phyloP scores from a whole-genome alignment of 441 rosid species.

The Euphorbia celastroides region DNA sequence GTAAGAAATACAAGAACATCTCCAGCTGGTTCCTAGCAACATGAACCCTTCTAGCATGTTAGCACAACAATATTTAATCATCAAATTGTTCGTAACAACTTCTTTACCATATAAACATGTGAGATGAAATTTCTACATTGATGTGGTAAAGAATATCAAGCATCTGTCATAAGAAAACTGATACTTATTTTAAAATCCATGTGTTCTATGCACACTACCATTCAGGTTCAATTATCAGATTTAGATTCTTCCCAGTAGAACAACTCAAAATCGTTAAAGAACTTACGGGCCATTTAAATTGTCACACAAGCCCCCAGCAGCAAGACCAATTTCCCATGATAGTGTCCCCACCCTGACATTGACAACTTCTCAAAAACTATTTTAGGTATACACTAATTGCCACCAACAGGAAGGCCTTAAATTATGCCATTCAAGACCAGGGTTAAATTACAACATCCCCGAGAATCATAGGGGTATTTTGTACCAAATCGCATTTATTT shows the following conservation, averaged over 20 bases:
- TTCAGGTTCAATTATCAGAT: background rate
- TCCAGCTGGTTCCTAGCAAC: slow-evolving; percentile 75
- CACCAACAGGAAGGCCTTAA: background rate
- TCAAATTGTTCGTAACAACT: background rate
- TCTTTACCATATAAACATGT: background rate
- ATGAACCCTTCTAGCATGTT: slow-evolving; percentile 7
- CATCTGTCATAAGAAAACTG: background rate
- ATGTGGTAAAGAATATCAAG: background rate
- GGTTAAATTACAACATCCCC: background rate
- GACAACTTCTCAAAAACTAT: background rate
- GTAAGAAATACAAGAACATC: slow-evolving; percentile 92
- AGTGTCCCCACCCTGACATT: background rate
- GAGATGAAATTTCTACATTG: background rate
- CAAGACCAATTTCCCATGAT: background rate
- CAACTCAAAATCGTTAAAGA: background rate
- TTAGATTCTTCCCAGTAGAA: background rate
- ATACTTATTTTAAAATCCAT: background rate
- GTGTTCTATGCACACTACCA: background rate
- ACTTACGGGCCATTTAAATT: background rate
- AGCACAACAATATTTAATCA: background rate
- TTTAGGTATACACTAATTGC: background rate
- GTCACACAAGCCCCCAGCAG: background rate
- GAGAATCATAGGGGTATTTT: background rate
- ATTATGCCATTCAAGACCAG: background rate
- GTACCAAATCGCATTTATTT: background rate